Percentiles rank a stretch among this genome's conserved stretches.
phyloP scores from a whole-genome alignment of 2,329 filamentous ascomycete genomes.

The Fusarium longipes region DNA sequence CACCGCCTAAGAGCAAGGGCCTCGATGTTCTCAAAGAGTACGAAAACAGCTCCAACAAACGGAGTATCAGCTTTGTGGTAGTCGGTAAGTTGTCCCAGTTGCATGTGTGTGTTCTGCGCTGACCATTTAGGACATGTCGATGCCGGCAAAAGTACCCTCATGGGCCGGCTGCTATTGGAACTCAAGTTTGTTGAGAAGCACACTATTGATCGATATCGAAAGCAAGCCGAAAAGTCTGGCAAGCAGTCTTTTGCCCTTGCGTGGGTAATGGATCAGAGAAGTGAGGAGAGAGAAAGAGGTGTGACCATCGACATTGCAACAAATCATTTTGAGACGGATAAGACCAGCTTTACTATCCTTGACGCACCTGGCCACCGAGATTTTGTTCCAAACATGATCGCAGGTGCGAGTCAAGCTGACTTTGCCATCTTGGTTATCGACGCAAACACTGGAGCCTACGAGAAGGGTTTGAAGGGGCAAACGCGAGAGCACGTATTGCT shows the following conservation, averaged over 20 bases:
- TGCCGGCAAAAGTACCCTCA: constrained; percentile 96
- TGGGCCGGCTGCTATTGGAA: constrained; percentile 93
- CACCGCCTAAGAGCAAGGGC: constrained; percentile 77
- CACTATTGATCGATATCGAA: constrained; percentile 86
- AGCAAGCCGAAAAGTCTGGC: constrained; percentile 89
- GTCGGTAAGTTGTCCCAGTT: constrained; percentile 72
- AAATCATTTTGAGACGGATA: constrained; percentile 91
- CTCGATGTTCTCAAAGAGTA: constrained; percentile 87
- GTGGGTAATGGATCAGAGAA: constrained; percentile 94
- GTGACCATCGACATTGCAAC: constrained; percentile 98
- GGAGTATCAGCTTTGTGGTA: constrained; percentile 89
- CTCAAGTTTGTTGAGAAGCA: constrained; percentile 88
- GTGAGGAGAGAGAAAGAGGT: constrained; percentile 87
- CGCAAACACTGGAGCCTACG: constrained; percentile 88
- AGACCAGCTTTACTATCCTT: constrained; percentile 89
- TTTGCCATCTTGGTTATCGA: constrained; percentile 96
- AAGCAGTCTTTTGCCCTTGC: constrained; percentile 96
- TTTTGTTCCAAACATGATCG: constrained; percentile 99
- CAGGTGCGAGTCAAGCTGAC: constrained; percentile 93
- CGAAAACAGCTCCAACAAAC: constrained; percentile 79
- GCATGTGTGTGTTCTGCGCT: background rate
- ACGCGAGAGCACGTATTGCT: constrained; percentile 94
- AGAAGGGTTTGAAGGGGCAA: constrained; percentile 92
- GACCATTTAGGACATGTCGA: constrained; percentile 83
- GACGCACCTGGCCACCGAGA: constrained; percentile 95